Evolutionary conservation across 139 green algal species (phyloP).

Genomic region (Micractinium sp.): DNA sequence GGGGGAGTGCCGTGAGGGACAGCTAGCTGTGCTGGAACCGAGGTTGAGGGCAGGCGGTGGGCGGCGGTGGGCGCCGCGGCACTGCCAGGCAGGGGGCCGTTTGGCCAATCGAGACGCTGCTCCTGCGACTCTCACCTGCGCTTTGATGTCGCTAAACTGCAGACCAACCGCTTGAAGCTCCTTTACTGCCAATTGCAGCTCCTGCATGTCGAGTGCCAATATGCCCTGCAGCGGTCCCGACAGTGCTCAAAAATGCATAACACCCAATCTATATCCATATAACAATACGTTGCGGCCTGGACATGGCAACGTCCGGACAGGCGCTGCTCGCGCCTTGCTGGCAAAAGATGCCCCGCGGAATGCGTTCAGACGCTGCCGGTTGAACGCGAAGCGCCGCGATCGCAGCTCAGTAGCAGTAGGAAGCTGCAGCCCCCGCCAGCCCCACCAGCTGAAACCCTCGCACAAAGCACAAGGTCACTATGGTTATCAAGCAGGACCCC

Average conservation of each 20-base stretch:
- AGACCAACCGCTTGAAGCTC: not conserved
- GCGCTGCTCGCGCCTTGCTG: no score
- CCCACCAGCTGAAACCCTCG: not conserved
- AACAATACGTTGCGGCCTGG: not conserved
- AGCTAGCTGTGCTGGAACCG: no score
- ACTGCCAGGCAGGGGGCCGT: not conserved
- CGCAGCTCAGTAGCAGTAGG: not conserved
- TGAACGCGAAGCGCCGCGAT: not conserved
- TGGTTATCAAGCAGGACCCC: slow-evolving; percentile 5
- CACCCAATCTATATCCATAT: not conserved
- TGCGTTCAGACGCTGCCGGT: no score
- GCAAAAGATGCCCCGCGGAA: not conserved
- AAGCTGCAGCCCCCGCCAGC: not conserved
- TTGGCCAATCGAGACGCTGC: not conserved
- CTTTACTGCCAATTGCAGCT: not conserved
- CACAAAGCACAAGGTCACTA: not conserved
- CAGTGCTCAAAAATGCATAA: not conserved
- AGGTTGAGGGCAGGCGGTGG: not conserved
- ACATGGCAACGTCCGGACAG: no score
- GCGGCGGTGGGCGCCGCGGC: not conserved
- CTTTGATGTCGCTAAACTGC: not conserved
- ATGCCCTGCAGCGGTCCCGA: not conserved
- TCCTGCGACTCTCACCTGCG: not conserved
- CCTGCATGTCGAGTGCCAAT: not conserved
- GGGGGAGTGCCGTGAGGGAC: not conserved